A percentile compares a stretch with the other conserved stretches of the same genome.
Evolutionary conservation across 441 rosid species (phyloP).

Genomic region (Erysimum pusillum): DNA sequence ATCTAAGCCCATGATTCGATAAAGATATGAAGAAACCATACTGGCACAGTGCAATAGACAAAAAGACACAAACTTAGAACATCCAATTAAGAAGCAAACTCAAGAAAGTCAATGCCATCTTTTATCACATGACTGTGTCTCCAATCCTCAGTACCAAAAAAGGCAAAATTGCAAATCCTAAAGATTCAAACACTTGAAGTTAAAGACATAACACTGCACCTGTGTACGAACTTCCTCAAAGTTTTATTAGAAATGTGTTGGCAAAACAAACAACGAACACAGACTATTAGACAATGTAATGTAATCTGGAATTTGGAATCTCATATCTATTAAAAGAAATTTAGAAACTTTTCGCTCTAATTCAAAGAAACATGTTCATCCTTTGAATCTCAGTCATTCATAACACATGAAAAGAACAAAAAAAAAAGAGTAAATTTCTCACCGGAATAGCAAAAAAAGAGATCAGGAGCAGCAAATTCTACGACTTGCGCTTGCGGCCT

Average conservation of each 20-base stretch:
- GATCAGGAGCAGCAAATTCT: slow-evolving; percentile 10
- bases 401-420: background rate
- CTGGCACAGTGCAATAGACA: background rate
- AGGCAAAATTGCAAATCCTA: background rate
- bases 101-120: background rate
- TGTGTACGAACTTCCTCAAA: background rate
- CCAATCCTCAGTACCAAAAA: background rate
- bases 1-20: background rate
- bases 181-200: background rate
- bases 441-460: slow-evolving; percentile 31
- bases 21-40: background rate
- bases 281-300: slow-evolving; percentile 3
- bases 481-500: slow-evolving; percentile 51
- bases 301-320: background rate
- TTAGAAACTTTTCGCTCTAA: background rate
- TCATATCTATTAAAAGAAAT: slow-evolving; percentile 8
- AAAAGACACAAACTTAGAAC: slow-evolving; percentile 2
- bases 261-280: slow-evolving; percentile 21
- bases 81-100: slow-evolving; percentile 5
- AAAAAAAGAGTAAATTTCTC: slow-evolving; percentile 13
- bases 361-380: background rate
- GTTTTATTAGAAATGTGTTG: slow-evolving; percentile 1
- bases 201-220: background rate
- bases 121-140: background rate
- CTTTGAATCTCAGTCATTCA: background rate